Evolutionary conservation across 73 alveolate species (phyloP), one percentile per base, ranked within the genome.

Genomic region (Paramecium tetraurelia): DNA sequence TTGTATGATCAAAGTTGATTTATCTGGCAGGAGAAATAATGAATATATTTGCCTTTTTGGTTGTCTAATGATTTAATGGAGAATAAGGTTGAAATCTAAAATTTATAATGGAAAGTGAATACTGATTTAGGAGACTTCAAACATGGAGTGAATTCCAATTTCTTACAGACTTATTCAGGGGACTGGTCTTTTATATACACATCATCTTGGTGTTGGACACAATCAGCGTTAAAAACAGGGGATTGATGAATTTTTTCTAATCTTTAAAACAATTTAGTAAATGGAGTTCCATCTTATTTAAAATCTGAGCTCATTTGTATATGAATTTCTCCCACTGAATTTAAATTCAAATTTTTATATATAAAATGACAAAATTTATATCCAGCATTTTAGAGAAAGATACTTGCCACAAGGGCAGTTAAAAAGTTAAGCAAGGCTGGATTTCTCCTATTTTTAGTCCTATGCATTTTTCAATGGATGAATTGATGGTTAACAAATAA

Each of bases 251-350:
- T 80, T 18, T 80, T 41, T 80, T 80, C 90, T 22, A 44, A 20
- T 80, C 57, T 7, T 80, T 41, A 27, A 41, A 80, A 80, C 63
- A 44, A 80, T 80, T 48, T 80, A 22, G 90, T 48, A 80, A 40
- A 80, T 21, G 90, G 90, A 80, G 90, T 44, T 80, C 75, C 57
- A 43, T 80, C 75, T 46, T 41, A 48, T 31, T 21, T 41, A 80
- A 43, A 43, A 43, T 80, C 90, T 44, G 70, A 27, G 46, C 57
- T 40, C 70, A 80, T 44, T 46, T 44, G 46, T 22, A 14, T 41
- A 80, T 80, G 75, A 80, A 43, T 80, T 44, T 53, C 21, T 80
- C 90, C 90, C 90, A 44, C 90, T 80, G 90, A 72, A 72, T 80
- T 80, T 80, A 80, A 80, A 80, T 80, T 80, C 90, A 80, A 80